Evolutionary conservation across 192 early-diverging fungal species (phyloP).

Genomic region (Rhizophagus sp.): DNA sequence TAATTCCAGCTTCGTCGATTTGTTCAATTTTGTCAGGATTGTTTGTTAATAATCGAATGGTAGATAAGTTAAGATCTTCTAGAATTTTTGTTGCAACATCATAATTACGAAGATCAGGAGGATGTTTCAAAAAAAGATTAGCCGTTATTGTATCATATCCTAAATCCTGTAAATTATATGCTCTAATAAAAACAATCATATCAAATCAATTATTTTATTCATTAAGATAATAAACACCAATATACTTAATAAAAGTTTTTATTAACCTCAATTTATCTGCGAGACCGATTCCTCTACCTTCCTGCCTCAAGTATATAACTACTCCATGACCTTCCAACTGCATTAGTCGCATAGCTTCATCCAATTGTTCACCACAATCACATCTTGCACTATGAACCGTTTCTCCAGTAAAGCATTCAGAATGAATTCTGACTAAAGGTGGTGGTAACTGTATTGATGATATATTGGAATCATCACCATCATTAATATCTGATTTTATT

Average conservation of each 20-base stretch:
- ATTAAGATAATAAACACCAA: too few species aligned
- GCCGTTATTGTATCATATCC: conserved; percentile 94
- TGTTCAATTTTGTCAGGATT: conserved; percentile 93
- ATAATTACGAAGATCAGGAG: conserved; percentile 93
- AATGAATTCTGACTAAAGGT: conserved; percentile 91
- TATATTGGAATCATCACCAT: neutral
- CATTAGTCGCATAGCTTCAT: conserved; percentile 89
- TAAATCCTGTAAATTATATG: conserved; percentile 96
- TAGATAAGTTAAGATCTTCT: conserved; percentile 71
- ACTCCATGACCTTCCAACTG: conserved; percentile 84
- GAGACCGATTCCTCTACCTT: conserved; percentile 94
- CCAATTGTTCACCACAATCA: conserved; percentile 94
- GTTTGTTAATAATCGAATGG: conserved; percentile 88
- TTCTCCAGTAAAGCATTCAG: conserved; percentile 97
- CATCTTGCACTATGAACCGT: conserved; percentile 88
- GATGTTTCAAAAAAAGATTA: conserved; percentile 87
- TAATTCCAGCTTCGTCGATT: conserved; percentile 64
- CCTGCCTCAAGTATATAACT: conserved; percentile 93
- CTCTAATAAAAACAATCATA: conserved; percentile 49
- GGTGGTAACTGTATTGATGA: conserved; percentile 9
- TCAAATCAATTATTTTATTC: neutral
- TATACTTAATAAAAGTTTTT: neutral
- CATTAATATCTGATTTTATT: conserved; percentile 9
- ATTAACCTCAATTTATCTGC: conserved; percentile 86
- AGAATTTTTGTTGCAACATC: conserved; percentile 87